Evolutionary conservation across 805 yeast species (phyloP).

Genomic region (Kockiozyma suomiensis): DNA sequence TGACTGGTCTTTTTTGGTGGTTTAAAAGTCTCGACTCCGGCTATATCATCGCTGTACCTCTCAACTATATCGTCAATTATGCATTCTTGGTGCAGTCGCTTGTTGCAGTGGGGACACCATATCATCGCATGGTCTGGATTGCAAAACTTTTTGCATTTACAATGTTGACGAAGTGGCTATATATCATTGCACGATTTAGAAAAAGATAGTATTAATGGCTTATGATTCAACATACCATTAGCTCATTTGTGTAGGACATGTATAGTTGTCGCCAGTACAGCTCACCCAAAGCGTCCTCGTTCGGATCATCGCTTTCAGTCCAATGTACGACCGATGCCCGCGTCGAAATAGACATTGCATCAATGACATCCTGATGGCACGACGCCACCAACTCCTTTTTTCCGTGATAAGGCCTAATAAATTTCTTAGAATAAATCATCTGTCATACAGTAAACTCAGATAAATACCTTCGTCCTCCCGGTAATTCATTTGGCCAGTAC

Average conservation of each 20-base stretch:
- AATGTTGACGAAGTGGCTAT: slow-evolving; percentile 25
- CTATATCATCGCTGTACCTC: slow-evolving; percentile 15
- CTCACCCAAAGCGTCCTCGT: slow-evolving; percentile 8
- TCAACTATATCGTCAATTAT: slow-evolving; percentile 20
- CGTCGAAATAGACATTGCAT: slow-evolving; percentile 28
- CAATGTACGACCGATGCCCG: slow-evolving; percentile 25
- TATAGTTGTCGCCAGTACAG: slow-evolving; percentile 32
- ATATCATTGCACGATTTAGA: background rate
- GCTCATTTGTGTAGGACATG: slow-evolving; percentile 21
- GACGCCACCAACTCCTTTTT: slow-evolving; percentile 31
- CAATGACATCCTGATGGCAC: slow-evolving; percentile 30
- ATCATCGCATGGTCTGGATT: slow-evolving; percentile 29
- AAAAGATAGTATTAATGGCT: background rate
- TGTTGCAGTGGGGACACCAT: slow-evolving; percentile 23
- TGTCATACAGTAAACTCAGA: background rate
- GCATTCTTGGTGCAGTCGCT: slow-evolving; percentile 27
- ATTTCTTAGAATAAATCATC: background rate
- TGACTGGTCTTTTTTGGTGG: background rate
- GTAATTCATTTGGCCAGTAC: slow-evolving; percentile 33
- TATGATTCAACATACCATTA: slow-evolving; percentile 9
- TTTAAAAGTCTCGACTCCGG: background rate
- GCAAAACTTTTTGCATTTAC: slow-evolving; percentile 18
- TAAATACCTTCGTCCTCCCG: slow-evolving; percentile 25
- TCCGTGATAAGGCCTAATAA: slow-evolving; percentile 25
- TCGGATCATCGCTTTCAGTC: slow-evolving; percentile 13